Base-by-base conservation (phyloP, 305 asterid genomes). In the Fraxinus baroniana region DNA sequence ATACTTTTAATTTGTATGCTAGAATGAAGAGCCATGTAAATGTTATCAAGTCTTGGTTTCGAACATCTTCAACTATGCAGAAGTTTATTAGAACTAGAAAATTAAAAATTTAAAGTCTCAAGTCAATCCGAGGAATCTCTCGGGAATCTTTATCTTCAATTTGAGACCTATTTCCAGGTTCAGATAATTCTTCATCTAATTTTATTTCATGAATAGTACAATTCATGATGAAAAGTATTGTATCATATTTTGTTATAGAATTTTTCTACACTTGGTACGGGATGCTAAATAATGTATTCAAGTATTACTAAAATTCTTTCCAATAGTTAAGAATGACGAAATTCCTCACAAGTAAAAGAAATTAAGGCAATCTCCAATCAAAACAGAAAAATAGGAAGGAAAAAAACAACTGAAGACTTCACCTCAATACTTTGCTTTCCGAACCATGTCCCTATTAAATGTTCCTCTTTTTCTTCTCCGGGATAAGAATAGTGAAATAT, bases 401-500 rank as follows among this genome's bases (percentile, higher is more conserved):
- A 64, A 85, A 55, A 77, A 71, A 62, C 57, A 79, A 37, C 78
- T 17, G 72, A 82, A 74, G 71, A 78, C 77, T 84, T 91, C 85
- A 94, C 98, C 93, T 77, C 91, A 66, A 88, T 79, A 85, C 98
- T 94, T 74, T 86, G 87, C 84, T 86, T 87, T 68, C 98, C 98
- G 75, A 94, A 81, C 98, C 98, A 94, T 36, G 97, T 88, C 84
- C 97, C 97, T 26, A 93, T 89, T 28, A 93, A 86, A 78, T 84
- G 88, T 79, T 92, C 97, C 68, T 93, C 98, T 83, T 87, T 87
- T 83, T 89, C 98, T 41, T 92, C 88, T 82, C 89, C 92, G 37
- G 92, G 86, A 88, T 90, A 94, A 35, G 90, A 87, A 87, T 92
- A 92, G 81, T 94, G 97, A 79, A 92, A 86, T 79, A 93, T 91